A percentile compares a stretch with the other conserved stretches of the same genome.
These are phyloP conservation scores for Boletus semigastroideus DNA, from an alignment of 1,284 basidiomycete species.

Conservation along the genomic window DNA sequence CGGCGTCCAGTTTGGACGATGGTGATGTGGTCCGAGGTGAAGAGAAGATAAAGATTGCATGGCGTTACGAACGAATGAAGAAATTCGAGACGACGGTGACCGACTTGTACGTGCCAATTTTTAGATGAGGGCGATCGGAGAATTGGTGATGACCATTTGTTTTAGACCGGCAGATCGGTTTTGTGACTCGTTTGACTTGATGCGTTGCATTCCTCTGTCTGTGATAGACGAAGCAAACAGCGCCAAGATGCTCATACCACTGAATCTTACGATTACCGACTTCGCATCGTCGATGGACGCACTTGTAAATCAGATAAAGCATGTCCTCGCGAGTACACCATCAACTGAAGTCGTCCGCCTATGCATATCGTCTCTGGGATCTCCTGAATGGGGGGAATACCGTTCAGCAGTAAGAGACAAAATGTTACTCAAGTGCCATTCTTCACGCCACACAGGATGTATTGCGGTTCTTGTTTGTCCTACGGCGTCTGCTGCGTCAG, in stretches of 20 bases:
- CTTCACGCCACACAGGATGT: conserved; percentile 51
- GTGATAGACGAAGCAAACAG: conserved; percentile 45
- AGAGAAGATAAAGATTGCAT: conserved; percentile 84
- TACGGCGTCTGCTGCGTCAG: conserved; percentile 62
- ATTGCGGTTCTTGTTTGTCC: conserved; percentile 63
- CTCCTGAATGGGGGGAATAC: conserved; percentile 69
- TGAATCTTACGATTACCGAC: conserved; percentile 27
- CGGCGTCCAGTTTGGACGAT: conserved; percentile 16
- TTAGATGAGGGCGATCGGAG: background rate
- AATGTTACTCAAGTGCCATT: conserved; percentile 2
- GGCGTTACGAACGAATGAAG: conserved; percentile 93
- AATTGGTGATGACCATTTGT: conserved; percentile 17
- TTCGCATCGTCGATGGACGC: conserved; percentile 5
- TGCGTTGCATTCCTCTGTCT: conserved; percentile 51
- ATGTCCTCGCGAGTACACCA: conserved; percentile 19
- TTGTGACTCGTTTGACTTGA: conserved; percentile 74
- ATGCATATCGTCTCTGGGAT: conserved; percentile 71
- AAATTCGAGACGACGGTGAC: conserved; percentile 85
- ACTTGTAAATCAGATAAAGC: conserved; percentile 18
- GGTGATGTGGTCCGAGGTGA: conserved; percentile 39
- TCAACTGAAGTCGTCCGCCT: conserved; percentile 51
- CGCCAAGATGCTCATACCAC: conserved; percentile 38
- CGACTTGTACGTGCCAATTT: conserved; percentile 45
- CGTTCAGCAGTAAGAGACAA: conserved; percentile 44
- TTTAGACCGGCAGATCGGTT: conserved; percentile 57